Evolutionary conservation across 371 early-diverging fungal species (phyloP).

Genomic region (Mortierella polycephala): DNA sequence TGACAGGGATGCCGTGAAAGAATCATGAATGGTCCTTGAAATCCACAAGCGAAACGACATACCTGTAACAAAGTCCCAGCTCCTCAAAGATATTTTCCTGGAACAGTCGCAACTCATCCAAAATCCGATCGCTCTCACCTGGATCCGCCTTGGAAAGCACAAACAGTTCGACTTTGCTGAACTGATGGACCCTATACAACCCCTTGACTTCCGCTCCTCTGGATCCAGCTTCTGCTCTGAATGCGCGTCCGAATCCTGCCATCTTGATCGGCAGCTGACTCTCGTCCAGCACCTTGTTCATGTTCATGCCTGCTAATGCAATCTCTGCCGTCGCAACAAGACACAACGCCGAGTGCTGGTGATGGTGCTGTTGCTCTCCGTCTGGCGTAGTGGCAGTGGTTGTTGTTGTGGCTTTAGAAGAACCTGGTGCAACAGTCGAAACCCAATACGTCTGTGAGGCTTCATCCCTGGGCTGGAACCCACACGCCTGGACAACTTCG

Average conservation of each 20-base stretch:
- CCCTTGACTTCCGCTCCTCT: slow-evolving; percentile 87
- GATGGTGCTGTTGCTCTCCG: slow-evolving; percentile 20
- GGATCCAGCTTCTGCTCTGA: slow-evolving; percentile 91
- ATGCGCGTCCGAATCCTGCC: slow-evolving; percentile 87
- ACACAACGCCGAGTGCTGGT: slow-evolving; percentile 63
- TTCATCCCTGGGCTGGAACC: slow-evolving; percentile 86
- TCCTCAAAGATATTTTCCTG: slow-evolving; percentile 83
- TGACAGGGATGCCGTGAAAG: too few relatives aligned
- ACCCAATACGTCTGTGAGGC: slow-evolving; percentile 89
- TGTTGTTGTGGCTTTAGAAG: slow-evolving; percentile 8
- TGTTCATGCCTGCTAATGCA: slow-evolving; percentile 88
- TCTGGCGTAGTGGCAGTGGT: too few relatives aligned
- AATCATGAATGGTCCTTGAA: background rate
- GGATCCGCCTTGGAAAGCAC: slow-evolving; percentile 71
- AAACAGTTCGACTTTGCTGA: slow-evolving; percentile 95
- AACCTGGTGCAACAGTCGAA: slow-evolving; percentile 59
- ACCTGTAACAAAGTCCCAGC: slow-evolving; percentile 86
- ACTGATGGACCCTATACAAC: slow-evolving; percentile 94
- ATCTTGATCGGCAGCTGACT: slow-evolving; percentile 72
- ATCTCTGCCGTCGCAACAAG: slow-evolving; percentile 94
- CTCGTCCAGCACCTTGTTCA: slow-evolving; percentile 68
- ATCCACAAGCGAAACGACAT: slow-evolving; percentile 3
- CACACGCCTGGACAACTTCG: slow-evolving; percentile 88
- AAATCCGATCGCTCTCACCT: slow-evolving; percentile 67
- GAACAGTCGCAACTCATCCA: slow-evolving; percentile 77